Evolutionary conservation across 768 basidiomycete genomes (phyloP).

Genomic region (Russula dissimulans): DNA sequence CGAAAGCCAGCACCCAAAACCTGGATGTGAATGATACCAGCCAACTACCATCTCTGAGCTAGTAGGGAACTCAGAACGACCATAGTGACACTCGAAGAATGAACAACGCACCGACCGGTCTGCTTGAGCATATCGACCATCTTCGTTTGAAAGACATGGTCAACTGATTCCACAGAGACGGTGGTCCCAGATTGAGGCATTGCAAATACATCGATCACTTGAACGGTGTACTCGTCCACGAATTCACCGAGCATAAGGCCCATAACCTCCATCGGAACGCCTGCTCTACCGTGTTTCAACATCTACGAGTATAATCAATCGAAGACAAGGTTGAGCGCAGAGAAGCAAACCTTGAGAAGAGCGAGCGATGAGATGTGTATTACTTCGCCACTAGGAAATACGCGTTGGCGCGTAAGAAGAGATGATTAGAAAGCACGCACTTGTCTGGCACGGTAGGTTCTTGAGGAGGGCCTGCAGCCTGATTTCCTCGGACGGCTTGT

Average conservation of each 20-base stretch:
- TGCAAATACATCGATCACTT: conserved; percentile 94
- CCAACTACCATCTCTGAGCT: conserved; percentile 98
- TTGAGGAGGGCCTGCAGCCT: conserved; percentile 27
- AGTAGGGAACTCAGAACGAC: neutral
- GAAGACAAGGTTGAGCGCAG: neutral
- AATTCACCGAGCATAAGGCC: conserved; percentile 96
- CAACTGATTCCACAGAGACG: conserved; percentile 95
- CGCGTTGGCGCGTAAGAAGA: conserved; percentile 1
- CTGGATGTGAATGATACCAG: conserved; percentile 99
- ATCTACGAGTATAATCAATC: conserved; percentile 49
- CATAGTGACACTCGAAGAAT: neutral
- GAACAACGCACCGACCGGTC: conserved; percentile 71
- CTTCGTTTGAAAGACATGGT: conserved; percentile 96
- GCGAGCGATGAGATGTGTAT: conserved; percentile 97
- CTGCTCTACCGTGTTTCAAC: conserved; percentile 97
- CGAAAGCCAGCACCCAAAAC: conserved; percentile 98
- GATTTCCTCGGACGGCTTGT: conserved; percentile 23
- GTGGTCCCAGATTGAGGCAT: conserved; percentile 99
- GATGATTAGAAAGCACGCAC: conserved; percentile 31
- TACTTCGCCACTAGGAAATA: conserved; percentile 64
- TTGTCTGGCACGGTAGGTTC: conserved; percentile 62
- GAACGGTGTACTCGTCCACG: conserved; percentile 93
- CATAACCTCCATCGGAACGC: conserved; percentile 99
- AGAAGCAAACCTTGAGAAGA: conserved; percentile 73
- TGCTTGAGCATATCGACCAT: conserved; percentile 99